phyloP scores from a whole-genome alignment of 129 eudicot species.

The Lactuca saligna region DNA sequence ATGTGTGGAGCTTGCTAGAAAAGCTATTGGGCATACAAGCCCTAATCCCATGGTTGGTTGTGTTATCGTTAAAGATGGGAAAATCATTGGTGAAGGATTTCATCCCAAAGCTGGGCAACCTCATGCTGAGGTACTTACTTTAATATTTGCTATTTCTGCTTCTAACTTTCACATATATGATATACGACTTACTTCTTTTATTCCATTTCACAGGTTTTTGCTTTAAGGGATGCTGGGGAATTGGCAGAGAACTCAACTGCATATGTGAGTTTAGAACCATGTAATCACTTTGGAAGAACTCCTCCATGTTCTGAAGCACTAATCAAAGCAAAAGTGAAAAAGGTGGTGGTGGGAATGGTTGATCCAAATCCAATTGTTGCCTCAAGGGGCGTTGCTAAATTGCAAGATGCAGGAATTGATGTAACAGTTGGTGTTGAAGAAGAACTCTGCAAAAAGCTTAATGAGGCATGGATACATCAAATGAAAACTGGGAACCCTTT shows the following conservation, averaged over 20 bases:
- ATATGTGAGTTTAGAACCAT: slow-evolving; percentile 94
- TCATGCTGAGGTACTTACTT: slow-evolving; percentile 85
- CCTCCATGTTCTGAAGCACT: slow-evolving; percentile 98
- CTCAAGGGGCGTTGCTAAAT: slow-evolving; percentile 70
- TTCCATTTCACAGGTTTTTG: slow-evolving; percentile 62
- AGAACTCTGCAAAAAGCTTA: slow-evolving; percentile 79
- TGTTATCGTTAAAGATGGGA: slow-evolving; percentile 91
- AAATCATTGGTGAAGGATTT: slow-evolving; percentile 94
- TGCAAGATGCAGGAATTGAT: slow-evolving; percentile 73
- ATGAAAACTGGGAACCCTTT: slow-evolving; percentile 84
- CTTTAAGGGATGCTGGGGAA: slow-evolving; percentile 90
- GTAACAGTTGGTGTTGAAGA: slow-evolving; percentile 88
- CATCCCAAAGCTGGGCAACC: slow-evolving; percentile 98
- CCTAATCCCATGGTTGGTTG: slow-evolving; percentile 99
- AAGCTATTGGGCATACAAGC: slow-evolving; percentile 77
- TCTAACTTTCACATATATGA: not conserved
- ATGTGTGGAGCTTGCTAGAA: slow-evolving; percentile 77
- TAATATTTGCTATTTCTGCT: not conserved
- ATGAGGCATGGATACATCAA: slow-evolving; percentile 83
- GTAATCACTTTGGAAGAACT: slow-evolving; percentile 93
- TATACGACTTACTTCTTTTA: too few relatives aligned
- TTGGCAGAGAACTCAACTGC: slow-evolving; percentile 89
- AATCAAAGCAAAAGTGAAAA: slow-evolving; percentile 79
- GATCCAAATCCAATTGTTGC: slow-evolving; percentile 98
- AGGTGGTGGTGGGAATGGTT: slow-evolving; percentile 94